phyloP scores from a whole-genome alignment of 2,329 filamentous ascomycete genomes.

The Sporothrix pallida region DNA sequence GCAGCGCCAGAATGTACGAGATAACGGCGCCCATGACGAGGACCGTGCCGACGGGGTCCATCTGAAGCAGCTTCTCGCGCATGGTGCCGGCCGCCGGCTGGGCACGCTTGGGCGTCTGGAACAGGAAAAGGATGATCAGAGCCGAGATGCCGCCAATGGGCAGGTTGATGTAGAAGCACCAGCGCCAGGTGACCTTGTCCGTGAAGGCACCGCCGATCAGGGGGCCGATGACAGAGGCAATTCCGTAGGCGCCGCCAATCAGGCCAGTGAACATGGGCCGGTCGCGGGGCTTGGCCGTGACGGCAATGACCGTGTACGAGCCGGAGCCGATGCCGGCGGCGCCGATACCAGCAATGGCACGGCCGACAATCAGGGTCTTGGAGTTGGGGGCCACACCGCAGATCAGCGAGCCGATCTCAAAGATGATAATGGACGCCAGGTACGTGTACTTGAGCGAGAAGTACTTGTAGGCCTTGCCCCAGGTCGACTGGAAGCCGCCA shows the following conservation, averaged over 20 bases:
- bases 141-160: conserved; percentile 43
- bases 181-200: conserved; percentile 41
- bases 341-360: conserved; percentile 55
- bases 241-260: conserved; percentile 36
- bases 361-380: conserved; percentile 57
- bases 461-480: conserved; percentile 58
- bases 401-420: conserved; percentile 61
- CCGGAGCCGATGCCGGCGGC: conserved; percentile 52
- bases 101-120: conserved; percentile 45
- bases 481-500: conserved; percentile 53
- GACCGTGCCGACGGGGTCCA: conserved; percentile 50
- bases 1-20: conserved; percentile 50
- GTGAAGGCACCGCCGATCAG: conserved; percentile 42
- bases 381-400: conserved; percentile 57
- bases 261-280: conserved; percentile 43
- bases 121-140: conserved; percentile 44
- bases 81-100: conserved; percentile 43
- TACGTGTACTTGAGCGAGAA: conserved; percentile 59
- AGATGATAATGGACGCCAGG: conserved; percentile 55
- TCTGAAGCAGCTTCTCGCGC: conserved; percentile 50
- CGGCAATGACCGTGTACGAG: conserved; percentile 50
- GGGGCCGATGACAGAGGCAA: conserved; percentile 44
- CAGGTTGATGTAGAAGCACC: conserved; percentile 46
- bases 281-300: conserved; percentile 39
- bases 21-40: conserved; percentile 50